Percentiles rank a stretch among this genome's conserved stretches.
Conservation (phyloP, 768 basidiomycete genomes). For the Sarcomyxa edulis region DNA sequence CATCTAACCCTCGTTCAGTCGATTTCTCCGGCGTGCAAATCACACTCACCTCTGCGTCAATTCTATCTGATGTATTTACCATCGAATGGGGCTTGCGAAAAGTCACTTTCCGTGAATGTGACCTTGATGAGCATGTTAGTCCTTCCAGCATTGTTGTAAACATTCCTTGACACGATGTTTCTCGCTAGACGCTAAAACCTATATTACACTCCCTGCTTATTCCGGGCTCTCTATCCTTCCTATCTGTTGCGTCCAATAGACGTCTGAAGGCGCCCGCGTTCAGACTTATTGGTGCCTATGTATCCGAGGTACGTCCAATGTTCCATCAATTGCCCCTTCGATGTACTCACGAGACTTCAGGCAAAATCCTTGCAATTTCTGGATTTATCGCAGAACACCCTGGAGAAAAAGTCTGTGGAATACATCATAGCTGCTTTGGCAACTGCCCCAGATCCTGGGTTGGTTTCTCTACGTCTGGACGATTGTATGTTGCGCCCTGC, state of each 20-base stretch:
- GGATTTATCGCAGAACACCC: constrained; percentile 79
- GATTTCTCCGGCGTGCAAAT: constrained; percentile 81
- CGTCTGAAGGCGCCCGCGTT: constrained; percentile 75
- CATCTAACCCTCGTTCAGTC: constrained; percentile 59
- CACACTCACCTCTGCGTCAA: constrained; percentile 61
- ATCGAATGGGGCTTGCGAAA: constrained; percentile 93
- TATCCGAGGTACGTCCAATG: constrained; percentile 50
- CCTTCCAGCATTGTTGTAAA: constrained; percentile 3
- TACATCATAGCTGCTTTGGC: constrained; percentile 69
- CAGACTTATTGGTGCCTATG: constrained; percentile 73
- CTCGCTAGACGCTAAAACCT: constrained; percentile 69
- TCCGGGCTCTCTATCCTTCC: constrained; percentile 69
- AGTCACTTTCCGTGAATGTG: constrained; percentile 80
- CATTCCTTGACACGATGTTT: not conserved
- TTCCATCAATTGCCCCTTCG: not conserved
- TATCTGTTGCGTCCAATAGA: constrained; percentile 85
- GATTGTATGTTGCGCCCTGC: constrained; percentile 75
- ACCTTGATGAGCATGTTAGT: constrained; percentile 77
- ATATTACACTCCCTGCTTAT: constrained; percentile 89
- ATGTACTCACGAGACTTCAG: constrained; percentile 33
- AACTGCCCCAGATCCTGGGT: constrained; percentile 43
- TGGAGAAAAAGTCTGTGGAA: constrained; percentile 85
- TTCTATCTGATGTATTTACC: constrained; percentile 85
- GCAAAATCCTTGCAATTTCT: constrained; percentile 78
- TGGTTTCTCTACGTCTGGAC: constrained; percentile 83